Conservation (phyloP, 176 grass and related monocot genomes). For the Triticum monococcum region DNA sequence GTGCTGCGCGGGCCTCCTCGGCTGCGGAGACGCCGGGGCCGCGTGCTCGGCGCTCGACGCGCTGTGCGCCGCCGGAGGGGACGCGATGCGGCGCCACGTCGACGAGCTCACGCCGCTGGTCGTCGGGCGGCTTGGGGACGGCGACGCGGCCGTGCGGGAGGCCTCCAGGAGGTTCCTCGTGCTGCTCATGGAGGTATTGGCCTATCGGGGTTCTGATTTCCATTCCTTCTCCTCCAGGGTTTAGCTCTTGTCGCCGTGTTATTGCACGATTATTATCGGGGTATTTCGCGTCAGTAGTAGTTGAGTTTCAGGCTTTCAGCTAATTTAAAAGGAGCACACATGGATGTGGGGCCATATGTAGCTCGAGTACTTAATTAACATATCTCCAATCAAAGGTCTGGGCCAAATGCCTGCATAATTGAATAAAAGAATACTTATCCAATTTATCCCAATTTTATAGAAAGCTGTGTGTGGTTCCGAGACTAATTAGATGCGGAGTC, state of each 20-base stretch:
- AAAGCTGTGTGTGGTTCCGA: neutral
- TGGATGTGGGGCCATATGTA: neutral
- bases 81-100: conserved; percentile 32
- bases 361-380: neutral
- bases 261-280: neutral
- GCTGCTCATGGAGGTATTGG: conserved; percentile 68
- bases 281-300: neutral
- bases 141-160: conserved; percentile 55
- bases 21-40: conserved; percentile 16
- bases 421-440: no score
- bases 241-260: no score
- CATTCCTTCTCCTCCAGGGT: neutral
- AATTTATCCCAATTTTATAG: no score
- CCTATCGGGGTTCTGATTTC: neutral
- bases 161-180: conserved; percentile 65
- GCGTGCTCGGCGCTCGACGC: conserved; percentile 44
- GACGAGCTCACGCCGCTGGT: conserved; percentile 53
- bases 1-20: conserved; percentile 43
- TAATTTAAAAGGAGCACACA: no score
- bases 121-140: conserved; percentile 51
- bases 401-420: no score
- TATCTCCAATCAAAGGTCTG: neutral
- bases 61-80: conserved; percentile 30
- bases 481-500: neutral
- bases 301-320: neutral